phyloP scores from a whole-genome alignment of 2,329 filamentous ascomycete genomes.

The Aspergillus sp. region DNA sequence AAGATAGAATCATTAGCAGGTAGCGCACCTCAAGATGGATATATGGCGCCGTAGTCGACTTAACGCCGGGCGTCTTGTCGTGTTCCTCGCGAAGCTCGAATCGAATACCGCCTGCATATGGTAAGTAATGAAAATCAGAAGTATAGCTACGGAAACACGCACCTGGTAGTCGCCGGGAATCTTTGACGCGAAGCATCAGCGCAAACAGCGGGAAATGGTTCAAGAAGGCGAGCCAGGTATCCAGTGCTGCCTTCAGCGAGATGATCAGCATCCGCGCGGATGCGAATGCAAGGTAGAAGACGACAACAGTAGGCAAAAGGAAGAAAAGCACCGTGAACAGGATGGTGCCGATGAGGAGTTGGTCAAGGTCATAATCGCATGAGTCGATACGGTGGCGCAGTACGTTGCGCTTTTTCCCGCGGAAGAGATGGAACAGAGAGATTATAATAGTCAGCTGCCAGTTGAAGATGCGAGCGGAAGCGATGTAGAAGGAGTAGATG shows the following conservation, averaged over 20 bases:
- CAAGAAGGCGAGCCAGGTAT: conserved; percentile 86
- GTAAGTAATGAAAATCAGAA: background rate
- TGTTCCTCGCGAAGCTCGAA: conserved; percentile 83
- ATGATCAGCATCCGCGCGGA: conserved; percentile 94
- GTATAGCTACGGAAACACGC: conserved; percentile 15
- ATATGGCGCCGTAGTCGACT: conserved; percentile 67
- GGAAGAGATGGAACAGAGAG: conserved; percentile 97
- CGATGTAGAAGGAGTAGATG: conserved; percentile 97
- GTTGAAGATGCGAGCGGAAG: conserved; percentile 93
- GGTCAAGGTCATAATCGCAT: conserved; percentile 97
- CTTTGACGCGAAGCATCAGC: conserved; percentile 92
- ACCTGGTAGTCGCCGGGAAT: conserved; percentile 85
- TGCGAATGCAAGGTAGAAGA: conserved; percentile 97
- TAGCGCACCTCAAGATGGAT: conserved; percentile 75
- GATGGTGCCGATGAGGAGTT: conserved; percentile 92
- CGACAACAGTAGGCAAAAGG: conserved; percentile 86
- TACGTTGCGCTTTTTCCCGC: conserved; percentile 96
- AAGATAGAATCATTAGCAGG: background rate
- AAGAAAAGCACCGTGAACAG: conserved; percentile 95
- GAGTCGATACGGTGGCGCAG: conserved; percentile 96
- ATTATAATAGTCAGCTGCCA: conserved; percentile 97
- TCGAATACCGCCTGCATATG: conserved; percentile 67
- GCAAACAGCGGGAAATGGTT: conserved; percentile 99
- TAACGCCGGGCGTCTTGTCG: conserved; percentile 38
- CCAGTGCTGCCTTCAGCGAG: conserved; percentile 82